These are phyloP conservation scores for Exophiala spinifera DNA, from an alignment of 2,329 filamentous ascomycete genomes.

Conservation along the genomic window DNA sequence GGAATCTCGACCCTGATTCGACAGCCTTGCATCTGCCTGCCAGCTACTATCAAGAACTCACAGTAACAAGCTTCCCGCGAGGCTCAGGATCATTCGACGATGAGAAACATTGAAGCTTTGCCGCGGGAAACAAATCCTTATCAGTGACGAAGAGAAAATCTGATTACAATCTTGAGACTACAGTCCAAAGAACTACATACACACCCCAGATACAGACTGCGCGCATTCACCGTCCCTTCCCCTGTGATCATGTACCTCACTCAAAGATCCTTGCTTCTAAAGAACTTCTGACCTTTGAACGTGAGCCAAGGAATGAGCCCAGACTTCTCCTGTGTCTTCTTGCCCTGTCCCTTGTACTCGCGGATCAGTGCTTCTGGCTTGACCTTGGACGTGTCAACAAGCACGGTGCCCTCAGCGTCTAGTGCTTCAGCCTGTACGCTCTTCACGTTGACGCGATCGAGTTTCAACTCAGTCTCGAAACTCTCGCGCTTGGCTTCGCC, in stretches of 20 bases:
- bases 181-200: too few relatives aligned
- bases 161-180: too few relatives aligned
- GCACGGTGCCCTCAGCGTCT: slow-evolving; percentile 29
- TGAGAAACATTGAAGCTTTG: too few relatives aligned
- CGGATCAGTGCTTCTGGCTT: slow-evolving; percentile 11
- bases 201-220: too few relatives aligned
- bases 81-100: too few relatives aligned
- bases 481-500: slow-evolving; percentile 31
- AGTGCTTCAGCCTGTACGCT: slow-evolving; percentile 42
- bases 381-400: slow-evolving; percentile 23
- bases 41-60: too few relatives aligned
- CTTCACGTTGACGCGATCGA: slow-evolving; percentile 31
- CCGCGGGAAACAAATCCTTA: too few relatives aligned
- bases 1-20: background rate
- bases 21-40: background rate
- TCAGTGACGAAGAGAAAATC: too few relatives aligned
- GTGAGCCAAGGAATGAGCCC: slow-evolving; percentile 12
- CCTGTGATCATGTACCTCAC: background rate
- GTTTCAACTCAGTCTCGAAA: slow-evolving; percentile 33
- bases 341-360: slow-evolving; percentile 2
- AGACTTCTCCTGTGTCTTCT: background rate
- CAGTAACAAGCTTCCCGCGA: too few relatives aligned
- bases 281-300: slow-evolving; percentile 12
- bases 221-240: too few relatives aligned
- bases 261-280: slow-evolving; percentile 8